Evolutionary conservation across 1,284 basidiomycete species (phyloP).

Genomic region (Hemileia vastatrix): DNA sequence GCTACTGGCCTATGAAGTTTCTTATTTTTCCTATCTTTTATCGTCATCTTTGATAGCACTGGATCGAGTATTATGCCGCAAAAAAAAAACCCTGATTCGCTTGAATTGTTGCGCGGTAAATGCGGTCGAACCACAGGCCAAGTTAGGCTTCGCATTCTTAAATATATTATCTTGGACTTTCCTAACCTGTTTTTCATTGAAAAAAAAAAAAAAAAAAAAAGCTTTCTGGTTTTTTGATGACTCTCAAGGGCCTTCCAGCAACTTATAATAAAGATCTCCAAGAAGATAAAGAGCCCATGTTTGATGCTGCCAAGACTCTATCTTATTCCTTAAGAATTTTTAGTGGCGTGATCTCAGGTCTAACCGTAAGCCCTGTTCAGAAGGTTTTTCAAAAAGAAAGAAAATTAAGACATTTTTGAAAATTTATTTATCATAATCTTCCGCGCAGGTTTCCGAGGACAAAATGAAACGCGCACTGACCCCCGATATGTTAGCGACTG

Average conservation of each 20-base stretch:
- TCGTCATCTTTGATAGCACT: slow-evolving; percentile 53
- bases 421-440: too few relatives aligned
- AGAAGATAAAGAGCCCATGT: slow-evolving; percentile 96
- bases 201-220: slow-evolving; percentile 11
- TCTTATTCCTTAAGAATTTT: slow-evolving; percentile 84
- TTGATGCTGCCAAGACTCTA: slow-evolving; percentile 84
- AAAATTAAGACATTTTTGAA: neutral
- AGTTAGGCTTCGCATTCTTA: neutral
- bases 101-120: slow-evolving; percentile 90
- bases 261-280: slow-evolving; percentile 99
- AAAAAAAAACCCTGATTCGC: slow-evolving; percentile 96
- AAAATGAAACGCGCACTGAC: slow-evolving; percentile 85
- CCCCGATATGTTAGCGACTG: slow-evolving; percentile 94
- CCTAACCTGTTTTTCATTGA: neutral
- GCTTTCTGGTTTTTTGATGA: slow-evolving; percentile 99
- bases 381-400: neutral
- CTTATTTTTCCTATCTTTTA: neutral
- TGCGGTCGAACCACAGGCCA: slow-evolving; percentile 88
- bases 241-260: slow-evolving; percentile 88
- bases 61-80: slow-evolving; percentile 99
- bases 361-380: neutral
- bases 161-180: neutral
- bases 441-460: slow-evolving; percentile 63
- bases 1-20: neutral
- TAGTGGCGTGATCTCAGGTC: slow-evolving; percentile 83